Percentiles rank a stretch among this genome's conserved stretches.
These are phyloP conservation scores for Solanum pinnatisectum DNA, from an alignment of 257 asterid genomes.

Conservation along the genomic window DNA sequence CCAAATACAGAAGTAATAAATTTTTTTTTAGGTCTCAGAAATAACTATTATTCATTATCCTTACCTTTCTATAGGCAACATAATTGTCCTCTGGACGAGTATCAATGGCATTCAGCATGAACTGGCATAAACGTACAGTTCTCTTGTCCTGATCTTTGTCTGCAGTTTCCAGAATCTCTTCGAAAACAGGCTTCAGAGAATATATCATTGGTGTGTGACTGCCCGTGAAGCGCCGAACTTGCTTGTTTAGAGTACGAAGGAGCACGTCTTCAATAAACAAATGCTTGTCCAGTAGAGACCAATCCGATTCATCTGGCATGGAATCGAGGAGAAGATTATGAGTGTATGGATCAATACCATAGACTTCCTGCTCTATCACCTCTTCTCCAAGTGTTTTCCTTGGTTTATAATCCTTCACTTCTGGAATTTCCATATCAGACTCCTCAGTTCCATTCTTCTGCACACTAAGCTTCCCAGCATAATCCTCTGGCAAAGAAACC, in stretches of 20 bases:
- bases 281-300: slow-evolving; percentile 81
- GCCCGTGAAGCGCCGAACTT: slow-evolving; percentile 80
- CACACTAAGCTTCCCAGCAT: slow-evolving; percentile 65
- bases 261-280: slow-evolving; percentile 87
- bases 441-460: slow-evolving; percentile 95
- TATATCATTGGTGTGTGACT: slow-evolving; percentile 85
- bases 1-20: not conserved
- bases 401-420: slow-evolving; percentile 89
- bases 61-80: slow-evolving; percentile 95
- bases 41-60: not conserved
- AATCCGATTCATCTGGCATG: slow-evolving; percentile 87
- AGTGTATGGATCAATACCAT: slow-evolving; percentile 96
- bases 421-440: slow-evolving; percentile 99
- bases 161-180: slow-evolving; percentile 56
- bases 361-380: slow-evolving; percentile 98
- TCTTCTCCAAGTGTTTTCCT: slow-evolving; percentile 81
- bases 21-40: not conserved
- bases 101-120: slow-evolving; percentile 69
- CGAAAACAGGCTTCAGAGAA: slow-evolving; percentile 74
- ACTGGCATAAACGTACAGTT: slow-evolving; percentile 57
- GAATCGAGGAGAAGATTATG: slow-evolving; percentile 98
- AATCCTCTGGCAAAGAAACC: slow-evolving; percentile 93
- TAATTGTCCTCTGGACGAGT: slow-evolving; percentile 86
- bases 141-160: slow-evolving; percentile 53
- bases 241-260: slow-evolving; percentile 72